These are phyloP conservation scores for Chaetomiaceae sp. DNA, from an alignment of 2,329 filamentous ascomycete genomes.

Conservation along the genomic window DNA sequence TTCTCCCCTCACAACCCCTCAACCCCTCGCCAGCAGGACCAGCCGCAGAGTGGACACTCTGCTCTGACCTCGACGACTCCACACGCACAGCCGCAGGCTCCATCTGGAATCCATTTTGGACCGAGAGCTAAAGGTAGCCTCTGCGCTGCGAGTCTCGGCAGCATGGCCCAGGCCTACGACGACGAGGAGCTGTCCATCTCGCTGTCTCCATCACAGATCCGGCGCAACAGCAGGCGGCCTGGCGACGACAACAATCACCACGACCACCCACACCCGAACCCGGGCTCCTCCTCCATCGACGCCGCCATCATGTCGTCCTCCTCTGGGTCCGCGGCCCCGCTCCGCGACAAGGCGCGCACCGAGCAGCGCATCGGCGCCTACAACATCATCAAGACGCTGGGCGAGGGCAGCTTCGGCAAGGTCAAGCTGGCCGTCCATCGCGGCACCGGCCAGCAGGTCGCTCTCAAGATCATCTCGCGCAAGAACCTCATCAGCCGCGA, in stretches of 20 bases:
- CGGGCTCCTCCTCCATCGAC: slow-evolving; percentile 24
- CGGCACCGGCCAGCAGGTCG: slow-evolving; percentile 89
- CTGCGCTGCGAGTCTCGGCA: not conserved
- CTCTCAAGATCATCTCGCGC: slow-evolving; percentile 93
- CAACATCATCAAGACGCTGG: slow-evolving; percentile 81
- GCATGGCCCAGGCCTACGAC: slow-evolving; percentile 41
- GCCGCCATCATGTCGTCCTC: slow-evolving; percentile 37
- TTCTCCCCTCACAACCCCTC: too few species aligned
- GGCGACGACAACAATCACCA: slow-evolving; percentile 15
- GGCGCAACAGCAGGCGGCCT: slow-evolving; percentile 43
- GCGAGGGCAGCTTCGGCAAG: slow-evolving; percentile 97
- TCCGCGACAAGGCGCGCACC: slow-evolving; percentile 51
- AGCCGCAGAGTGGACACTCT: slow-evolving; percentile 9
- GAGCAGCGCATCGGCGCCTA: slow-evolving; percentile 90
- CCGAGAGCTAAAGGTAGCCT: slow-evolving; percentile 6
- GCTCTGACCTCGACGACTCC: slow-evolving; percentile 10
- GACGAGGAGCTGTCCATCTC: slow-evolving; percentile 82
- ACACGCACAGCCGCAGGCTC: slow-evolving; percentile 8
- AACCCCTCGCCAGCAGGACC: too few species aligned
- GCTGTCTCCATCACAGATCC: slow-evolving; percentile 60
- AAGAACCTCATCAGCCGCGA: slow-evolving; percentile 95
- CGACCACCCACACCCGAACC: not conserved
- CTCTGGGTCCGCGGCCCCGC: slow-evolving; percentile 28
- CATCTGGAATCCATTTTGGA: slow-evolving; percentile 5
- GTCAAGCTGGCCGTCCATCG: slow-evolving; percentile 95